Percentiles rank a stretch among this genome's conserved stretches.
Conservation (phyloP, 2,329 filamentous ascomycete genomes). For the Scolecobasidium constrictum region DNA sequence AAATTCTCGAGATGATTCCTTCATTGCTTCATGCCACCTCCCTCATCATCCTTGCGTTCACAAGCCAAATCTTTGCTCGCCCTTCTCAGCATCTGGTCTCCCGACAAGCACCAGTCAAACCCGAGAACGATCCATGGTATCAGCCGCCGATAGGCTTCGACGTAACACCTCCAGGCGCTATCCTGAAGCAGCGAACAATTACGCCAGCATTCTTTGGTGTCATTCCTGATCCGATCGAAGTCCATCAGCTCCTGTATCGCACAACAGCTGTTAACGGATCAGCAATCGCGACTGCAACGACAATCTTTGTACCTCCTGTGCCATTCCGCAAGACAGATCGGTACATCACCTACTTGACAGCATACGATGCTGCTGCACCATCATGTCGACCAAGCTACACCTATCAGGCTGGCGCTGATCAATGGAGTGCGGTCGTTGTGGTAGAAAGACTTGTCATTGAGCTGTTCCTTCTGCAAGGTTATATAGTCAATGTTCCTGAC, state of each 20-base stretch:
- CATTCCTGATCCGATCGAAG: neutral
- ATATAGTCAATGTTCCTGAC: constrained; percentile 17
- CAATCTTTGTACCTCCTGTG: neutral
- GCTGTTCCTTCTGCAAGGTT: constrained; percentile 15
- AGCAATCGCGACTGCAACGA: neutral
- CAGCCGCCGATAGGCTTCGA: too few species aligned
- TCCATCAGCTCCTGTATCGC: constrained; percentile 4
- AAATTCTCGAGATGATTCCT: too few species aligned
- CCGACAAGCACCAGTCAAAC: too few species aligned
- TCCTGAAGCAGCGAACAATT: neutral
- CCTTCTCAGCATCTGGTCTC: too few species aligned
- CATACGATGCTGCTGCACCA: constrained; percentile 13
- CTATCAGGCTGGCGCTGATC: neutral
- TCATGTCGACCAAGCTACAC: constrained; percentile 13
- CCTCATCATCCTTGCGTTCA: too few species aligned
- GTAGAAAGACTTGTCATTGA: too few species aligned
- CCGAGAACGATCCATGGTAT: too few species aligned
- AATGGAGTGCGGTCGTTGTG: too few species aligned
- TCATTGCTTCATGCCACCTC: too few species aligned
- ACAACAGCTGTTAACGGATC: neutral
- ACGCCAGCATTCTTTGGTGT: neutral
- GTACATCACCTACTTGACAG: constrained; percentile 13
- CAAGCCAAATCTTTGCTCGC: too few species aligned
- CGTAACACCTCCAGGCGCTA: too few species aligned
- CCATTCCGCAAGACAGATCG: neutral